These are phyloP conservation scores for Candida tallmaniae DNA, from an alignment of 805 yeast genomes.

Conservation along the genomic window DNA sequence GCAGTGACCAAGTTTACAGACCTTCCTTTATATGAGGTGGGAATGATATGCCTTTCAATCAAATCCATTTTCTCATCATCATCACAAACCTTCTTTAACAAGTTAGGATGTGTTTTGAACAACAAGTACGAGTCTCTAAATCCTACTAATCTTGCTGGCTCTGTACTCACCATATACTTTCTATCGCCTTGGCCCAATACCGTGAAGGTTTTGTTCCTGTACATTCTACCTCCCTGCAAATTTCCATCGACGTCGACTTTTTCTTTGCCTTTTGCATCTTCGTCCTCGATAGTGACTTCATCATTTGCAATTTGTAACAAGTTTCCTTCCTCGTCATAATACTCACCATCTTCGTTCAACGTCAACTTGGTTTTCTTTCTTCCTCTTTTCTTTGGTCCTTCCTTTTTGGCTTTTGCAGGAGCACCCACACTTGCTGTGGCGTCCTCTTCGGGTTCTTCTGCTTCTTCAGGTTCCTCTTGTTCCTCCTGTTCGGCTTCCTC, in stretches of 20 bases:
- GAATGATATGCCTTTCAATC: slow-evolving; percentile 75
- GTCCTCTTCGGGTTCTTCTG: slow-evolving; percentile 18
- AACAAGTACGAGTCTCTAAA: slow-evolving; percentile 86
- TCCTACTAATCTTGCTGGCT: slow-evolving; percentile 93
- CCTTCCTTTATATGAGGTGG: slow-evolving; percentile 87
- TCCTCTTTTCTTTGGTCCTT: slow-evolving; percentile 38
- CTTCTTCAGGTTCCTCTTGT: slow-evolving; percentile 21
- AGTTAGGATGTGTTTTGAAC: slow-evolving; percentile 77
- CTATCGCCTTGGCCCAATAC: slow-evolving; percentile 62
- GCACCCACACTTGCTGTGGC: slow-evolving; percentile 11
- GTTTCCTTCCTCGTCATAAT: slow-evolving; percentile 62
- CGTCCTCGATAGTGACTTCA: slow-evolving; percentile 66
- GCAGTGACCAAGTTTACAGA: slow-evolving; percentile 89
- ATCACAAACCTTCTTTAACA: slow-evolving; percentile 68
- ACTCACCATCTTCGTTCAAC: slow-evolving; percentile 36
- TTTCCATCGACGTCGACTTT: slow-evolving; percentile 69
- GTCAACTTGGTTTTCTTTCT: slow-evolving; percentile 38
- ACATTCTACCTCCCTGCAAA: slow-evolving; percentile 68
- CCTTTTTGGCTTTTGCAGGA: slow-evolving; percentile 7
- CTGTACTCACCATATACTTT: slow-evolving; percentile 87
- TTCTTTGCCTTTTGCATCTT: slow-evolving; percentile 72
- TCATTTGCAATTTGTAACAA: slow-evolving; percentile 63
- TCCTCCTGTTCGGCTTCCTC: slow-evolving; percentile 14
- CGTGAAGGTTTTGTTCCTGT: slow-evolving; percentile 65
- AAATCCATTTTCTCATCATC: slow-evolving; percentile 80